These are phyloP conservation scores for Xylaria sp. DNA, from an alignment of 2,329 filamentous ascomycete species.

Conservation along the genomic window DNA sequence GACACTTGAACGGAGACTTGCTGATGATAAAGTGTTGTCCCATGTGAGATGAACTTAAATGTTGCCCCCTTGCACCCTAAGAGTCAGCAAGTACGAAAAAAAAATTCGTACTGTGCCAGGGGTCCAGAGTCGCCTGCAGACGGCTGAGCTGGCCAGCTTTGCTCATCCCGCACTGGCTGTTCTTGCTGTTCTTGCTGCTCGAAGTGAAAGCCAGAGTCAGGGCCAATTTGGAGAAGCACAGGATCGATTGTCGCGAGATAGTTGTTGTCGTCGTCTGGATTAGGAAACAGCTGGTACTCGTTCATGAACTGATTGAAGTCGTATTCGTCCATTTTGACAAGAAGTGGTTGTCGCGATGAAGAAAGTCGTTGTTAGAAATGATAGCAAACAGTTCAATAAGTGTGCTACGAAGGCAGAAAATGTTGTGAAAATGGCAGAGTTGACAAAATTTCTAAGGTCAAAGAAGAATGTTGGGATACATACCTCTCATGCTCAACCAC, in stretches of 20 bases:
- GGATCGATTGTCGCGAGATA: constrained; percentile 10
- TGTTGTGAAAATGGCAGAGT: not conserved
- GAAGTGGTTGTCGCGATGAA: not conserved
- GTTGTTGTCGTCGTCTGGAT: not conserved
- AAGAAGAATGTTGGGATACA: constrained; percentile 1
- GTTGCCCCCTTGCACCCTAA: constrained; percentile 32
- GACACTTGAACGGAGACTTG: constrained; percentile 22
- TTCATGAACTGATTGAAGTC: not conserved
- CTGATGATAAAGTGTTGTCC: constrained; percentile 9
- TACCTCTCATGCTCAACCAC: not conserved
- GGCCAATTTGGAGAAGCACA: not conserved
- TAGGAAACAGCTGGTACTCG: not conserved
- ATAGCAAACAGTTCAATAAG: not conserved
- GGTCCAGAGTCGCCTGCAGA: not conserved
- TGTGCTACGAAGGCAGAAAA: not conserved
- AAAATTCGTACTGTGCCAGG: constrained; percentile 33
- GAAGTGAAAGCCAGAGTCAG: not conserved
- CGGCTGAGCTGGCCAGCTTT: not conserved
- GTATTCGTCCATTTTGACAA: not conserved
- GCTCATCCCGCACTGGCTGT: not conserved
- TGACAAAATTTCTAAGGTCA: not conserved
- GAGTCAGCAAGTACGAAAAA: constrained; percentile 32
- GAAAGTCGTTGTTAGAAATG: not conserved
- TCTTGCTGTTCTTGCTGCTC: constrained; percentile 6
- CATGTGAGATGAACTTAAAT: not conserved